Conservation (phyloP, 176 grass and related monocot genomes). For the Oryza punctata region DNA sequence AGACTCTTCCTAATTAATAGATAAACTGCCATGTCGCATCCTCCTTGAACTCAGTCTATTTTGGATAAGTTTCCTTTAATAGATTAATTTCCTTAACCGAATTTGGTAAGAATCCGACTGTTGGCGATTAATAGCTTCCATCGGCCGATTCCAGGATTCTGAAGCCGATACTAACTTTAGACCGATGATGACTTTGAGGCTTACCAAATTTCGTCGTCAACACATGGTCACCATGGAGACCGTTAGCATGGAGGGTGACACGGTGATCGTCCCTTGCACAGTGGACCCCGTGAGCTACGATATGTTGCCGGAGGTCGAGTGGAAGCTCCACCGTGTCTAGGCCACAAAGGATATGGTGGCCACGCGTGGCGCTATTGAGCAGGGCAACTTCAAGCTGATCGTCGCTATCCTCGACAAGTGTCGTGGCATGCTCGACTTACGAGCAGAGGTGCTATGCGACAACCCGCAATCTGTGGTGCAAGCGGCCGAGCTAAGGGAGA, state of each 20-base stretch:
- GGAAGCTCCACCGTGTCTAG: constrained; percentile 36
- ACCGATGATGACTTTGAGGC: too few species aligned
- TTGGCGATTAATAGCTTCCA: too few species aligned
- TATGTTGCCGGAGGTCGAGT: constrained; percentile 51
- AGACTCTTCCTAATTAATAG: too few species aligned
- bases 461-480: constrained; percentile 27
- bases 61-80: too few species aligned
- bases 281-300: background rate
- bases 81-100: too few species aligned
- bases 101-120: too few species aligned
- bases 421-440: constrained; percentile 13
- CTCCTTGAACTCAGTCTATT: too few species aligned
- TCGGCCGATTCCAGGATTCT: too few species aligned
- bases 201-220: too few species aligned
- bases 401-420: constrained; percentile 32
- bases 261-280: constrained; percentile 31
- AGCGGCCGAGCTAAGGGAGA: constrained; percentile 52
- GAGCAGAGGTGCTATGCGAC: background rate
- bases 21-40: too few species aligned
- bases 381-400: constrained; percentile 3
- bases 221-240: constrained; percentile 38
- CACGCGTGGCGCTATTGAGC: constrained; percentile 32
- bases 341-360: constrained; percentile 45
- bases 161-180: too few species aligned
- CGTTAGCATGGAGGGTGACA: constrained; percentile 26